A percentile compares a stretch with the other conserved stretches of the same genome.
phyloP scores from a whole-genome alignment of 306 rosid species.

The Lathyrus sativus region DNA sequence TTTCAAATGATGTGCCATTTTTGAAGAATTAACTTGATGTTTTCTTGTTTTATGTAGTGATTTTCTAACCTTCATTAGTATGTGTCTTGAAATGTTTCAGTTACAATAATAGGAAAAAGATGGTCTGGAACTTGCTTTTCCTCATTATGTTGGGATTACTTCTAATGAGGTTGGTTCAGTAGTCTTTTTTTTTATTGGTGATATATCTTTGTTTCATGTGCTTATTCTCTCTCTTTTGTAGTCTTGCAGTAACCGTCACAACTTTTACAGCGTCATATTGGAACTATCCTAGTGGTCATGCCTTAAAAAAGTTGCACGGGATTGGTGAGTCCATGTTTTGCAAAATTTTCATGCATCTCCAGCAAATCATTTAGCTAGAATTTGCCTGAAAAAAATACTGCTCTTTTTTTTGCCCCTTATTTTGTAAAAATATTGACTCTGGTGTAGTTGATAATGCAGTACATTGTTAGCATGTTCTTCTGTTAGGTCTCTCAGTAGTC shows the following conservation, averaged over 20 bases:
- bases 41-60: conserved; percentile 12
- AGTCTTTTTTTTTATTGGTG: conserved; percentile 32
- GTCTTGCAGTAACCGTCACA: conserved; percentile 74
- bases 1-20: conserved; percentile 12
- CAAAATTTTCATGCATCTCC: conserved; percentile 25
- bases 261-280: conserved; percentile 84
- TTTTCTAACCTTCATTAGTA: conserved; percentile 31
- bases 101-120: conserved; percentile 82
- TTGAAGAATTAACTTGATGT: conserved; percentile 1
- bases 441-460: background rate
- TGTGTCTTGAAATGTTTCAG: conserved; percentile 53
- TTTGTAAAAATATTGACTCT: conserved; percentile 8
- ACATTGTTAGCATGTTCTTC: background rate
- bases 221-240: conserved; percentile 58
- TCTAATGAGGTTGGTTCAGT: conserved; percentile 64
- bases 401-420: conserved; percentile 21
- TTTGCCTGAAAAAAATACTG: conserved; percentile 7
- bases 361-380: conserved; percentile 7
- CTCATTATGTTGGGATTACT: conserved; percentile 64
- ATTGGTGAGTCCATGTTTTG: conserved; percentile 51
- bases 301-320: conserved; percentile 70
- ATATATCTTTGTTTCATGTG: conserved; percentile 23
- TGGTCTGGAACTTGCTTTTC: conserved; percentile 75
- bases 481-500: background rate
- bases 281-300: conserved; percentile 92